Base-by-base conservation (phyloP, 83 land plant species). In the Picea engelmannii region DNA sequence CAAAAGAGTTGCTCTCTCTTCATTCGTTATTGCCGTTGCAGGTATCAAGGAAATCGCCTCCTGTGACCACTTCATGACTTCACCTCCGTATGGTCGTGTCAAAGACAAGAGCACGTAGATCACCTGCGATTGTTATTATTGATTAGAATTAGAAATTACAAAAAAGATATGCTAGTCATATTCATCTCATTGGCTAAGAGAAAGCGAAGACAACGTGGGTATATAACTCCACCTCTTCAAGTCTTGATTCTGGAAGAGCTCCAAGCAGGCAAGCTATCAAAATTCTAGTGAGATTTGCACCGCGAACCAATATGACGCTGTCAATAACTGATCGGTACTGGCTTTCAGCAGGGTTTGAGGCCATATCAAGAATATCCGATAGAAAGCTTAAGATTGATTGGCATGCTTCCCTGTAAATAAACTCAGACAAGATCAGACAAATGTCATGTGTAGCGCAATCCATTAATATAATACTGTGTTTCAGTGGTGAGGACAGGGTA, bases 181-280 rank as follows among this genome's bases (percentile, higher is more conserved):
- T 12, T 55, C 58, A 12, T 55, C 15, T 55, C 15, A 55, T 12
- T 11, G 58, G 58, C 58, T 11, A 55, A 55, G 58, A 11, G 15
- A 55, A 55, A 55, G 15, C 13, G 15, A 55, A 47, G 49, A 55
- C 58, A 55, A 12, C 12, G 58, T 55, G 15, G 15, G 15, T 55
- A 55, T 11, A 55, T 11, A 55, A 55, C 1, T 17, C 8, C 16
- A 96, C 98, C 87, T 96, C 94, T 49, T 93, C 92, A 16, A 97
- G 15, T 66, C 98, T 90, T 42, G 98, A 94, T 63, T 92, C 90
- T 1, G 99, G 99, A 17, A 97, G 94, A 71, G 99, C 99, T 80
- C 99, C 99, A 76, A 91, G 89, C 70, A 96, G 82, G 8, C 95
- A 87, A 38, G 95, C 99, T 55, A 97, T 79, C 64, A 96, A 80